Evolutionary conservation across 345 rosid species (phyloP).

Genomic region (Hypericum androsaemum): DNA sequence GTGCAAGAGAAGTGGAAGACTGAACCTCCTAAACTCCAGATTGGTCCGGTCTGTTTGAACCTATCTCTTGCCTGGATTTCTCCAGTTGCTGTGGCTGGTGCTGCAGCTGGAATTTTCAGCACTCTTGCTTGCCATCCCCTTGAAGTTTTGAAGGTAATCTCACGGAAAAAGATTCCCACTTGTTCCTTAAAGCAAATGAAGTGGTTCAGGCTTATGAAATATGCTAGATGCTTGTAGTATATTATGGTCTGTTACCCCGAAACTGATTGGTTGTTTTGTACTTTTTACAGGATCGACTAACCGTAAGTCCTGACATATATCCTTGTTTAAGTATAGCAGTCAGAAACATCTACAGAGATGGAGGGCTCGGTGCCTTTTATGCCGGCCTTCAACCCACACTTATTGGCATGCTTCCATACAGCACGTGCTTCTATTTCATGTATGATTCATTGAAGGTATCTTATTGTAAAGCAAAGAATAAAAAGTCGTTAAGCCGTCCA

Average conservation of each 20-base stretch:
- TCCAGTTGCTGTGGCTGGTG: slow-evolving; percentile 91
- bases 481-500: slow-evolving; percentile 72
- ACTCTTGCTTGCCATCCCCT: slow-evolving; percentile 97
- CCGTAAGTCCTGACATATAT: slow-evolving; percentile 78
- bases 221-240: background rate
- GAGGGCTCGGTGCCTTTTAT: slow-evolving; percentile 77
- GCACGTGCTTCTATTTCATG: slow-evolving; percentile 93
- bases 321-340: slow-evolving; percentile 69
- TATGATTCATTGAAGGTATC: slow-evolving; percentile 68
- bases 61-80: slow-evolving; percentile 77
- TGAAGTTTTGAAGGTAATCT: slow-evolving; percentile 86
- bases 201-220: too few relatives aligned
- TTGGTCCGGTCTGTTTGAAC: slow-evolving; percentile 50
- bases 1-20: slow-evolving; percentile 57
- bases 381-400: slow-evolving; percentile 79
- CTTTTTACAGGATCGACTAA: slow-evolving; percentile 75
- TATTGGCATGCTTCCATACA: slow-evolving; percentile 94
- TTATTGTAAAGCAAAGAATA: slow-evolving; percentile 67
- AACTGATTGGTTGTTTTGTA: slow-evolving; percentile 13
- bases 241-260: slow-evolving; percentile 3
- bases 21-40: slow-evolving; percentile 46
- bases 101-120: slow-evolving; percentile 86
- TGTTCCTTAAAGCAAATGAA: too few relatives aligned
- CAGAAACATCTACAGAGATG: slow-evolving; percentile 65
- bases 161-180: background rate